phyloP scores from a whole-genome alignment of 441 rosid genomes.

The Erodium trifolium region DNA sequence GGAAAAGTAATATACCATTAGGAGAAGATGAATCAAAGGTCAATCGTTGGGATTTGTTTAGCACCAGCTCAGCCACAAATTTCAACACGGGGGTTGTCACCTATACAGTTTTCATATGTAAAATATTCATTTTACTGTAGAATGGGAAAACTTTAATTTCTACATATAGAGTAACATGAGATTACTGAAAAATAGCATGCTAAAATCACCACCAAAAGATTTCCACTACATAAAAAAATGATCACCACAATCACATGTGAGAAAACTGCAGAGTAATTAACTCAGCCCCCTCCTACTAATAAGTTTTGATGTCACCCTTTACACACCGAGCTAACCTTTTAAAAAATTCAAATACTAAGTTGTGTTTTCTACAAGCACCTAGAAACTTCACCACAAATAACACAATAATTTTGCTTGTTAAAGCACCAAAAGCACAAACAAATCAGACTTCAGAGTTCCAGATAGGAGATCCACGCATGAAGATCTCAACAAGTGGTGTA shows the following conservation, averaged over 20 bases:
- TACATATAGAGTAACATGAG: background rate
- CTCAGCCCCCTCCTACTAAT: background rate
- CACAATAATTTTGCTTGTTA: background rate
- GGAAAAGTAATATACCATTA: conserved; percentile 98
- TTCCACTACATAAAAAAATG: background rate
- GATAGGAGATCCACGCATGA: no score
- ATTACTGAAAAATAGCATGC: background rate
- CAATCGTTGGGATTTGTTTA: conserved; percentile 89
- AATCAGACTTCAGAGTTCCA: background rate
- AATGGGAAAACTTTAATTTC: background rate
- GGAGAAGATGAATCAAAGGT: conserved; percentile 96
- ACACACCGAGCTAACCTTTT: background rate
- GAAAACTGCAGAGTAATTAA: background rate
- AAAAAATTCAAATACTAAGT: background rate
- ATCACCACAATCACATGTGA: background rate
- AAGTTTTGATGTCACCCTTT: conserved; percentile 3
- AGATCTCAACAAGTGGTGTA: no score
- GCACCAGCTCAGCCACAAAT: conserved; percentile 96
- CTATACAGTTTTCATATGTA: conserved; percentile 38
- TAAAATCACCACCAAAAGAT: background rate
- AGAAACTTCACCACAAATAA: no score
- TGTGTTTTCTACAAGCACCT: background rate
- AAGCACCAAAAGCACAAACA: background rate
- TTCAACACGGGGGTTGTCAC: conserved; percentile 92
- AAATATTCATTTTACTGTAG: background rate